Evolutionary conservation across 1,284 basidiomycete species (phyloP), one percentile per base, ranked within the genome.

Genomic region (Leccinum holopus): DNA sequence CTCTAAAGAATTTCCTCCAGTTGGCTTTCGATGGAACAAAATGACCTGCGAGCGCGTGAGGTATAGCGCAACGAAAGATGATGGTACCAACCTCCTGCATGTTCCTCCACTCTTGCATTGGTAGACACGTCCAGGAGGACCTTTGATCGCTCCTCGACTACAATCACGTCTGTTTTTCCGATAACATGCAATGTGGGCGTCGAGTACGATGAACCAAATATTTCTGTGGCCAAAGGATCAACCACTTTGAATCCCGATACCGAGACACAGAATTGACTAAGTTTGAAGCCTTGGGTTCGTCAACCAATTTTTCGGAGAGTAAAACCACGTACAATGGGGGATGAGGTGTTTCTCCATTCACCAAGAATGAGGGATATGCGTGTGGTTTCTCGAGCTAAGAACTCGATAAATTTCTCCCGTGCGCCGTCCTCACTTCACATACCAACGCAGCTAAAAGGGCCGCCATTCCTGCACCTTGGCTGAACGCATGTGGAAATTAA

Each of bases 381-480:
- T 83, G 61, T 4, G 73, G 73, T 57, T 61, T 72, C 65, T 74
- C 73, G 21, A 74, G 67, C 73, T 74, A 55, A 7, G 37, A 47
- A 18, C 28, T 5, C n/a, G 12, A 39, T 69, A 11, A 65, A 56
- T 5, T 49, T 57, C 10, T 55, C 35, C 53, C 33, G 16, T 37
- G 16, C 37, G 12, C 9, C 35, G 18, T 11, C 16, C 11, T 37
- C 3, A 25, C 54, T 59, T 57, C 58, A 66, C 61, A 52, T 70
- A 93, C 92, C 72, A 94, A 72, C 47, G 91, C 90, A 52, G 88
- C 77, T 35, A 95, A 77, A 30, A 94, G 70, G 6, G 86, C 87
- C 32, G 92, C 93, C 79, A 95, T 85, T 12, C 86, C 87, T 14
- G 90, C 93, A 33, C 93, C 93, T 78, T 95, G 92, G 61, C 90